Evolutionary conservation across 768 basidiomycete genomes (phyloP), one percentile per base, ranked within the genome.

Genomic region (Suillus luteus): DNA sequence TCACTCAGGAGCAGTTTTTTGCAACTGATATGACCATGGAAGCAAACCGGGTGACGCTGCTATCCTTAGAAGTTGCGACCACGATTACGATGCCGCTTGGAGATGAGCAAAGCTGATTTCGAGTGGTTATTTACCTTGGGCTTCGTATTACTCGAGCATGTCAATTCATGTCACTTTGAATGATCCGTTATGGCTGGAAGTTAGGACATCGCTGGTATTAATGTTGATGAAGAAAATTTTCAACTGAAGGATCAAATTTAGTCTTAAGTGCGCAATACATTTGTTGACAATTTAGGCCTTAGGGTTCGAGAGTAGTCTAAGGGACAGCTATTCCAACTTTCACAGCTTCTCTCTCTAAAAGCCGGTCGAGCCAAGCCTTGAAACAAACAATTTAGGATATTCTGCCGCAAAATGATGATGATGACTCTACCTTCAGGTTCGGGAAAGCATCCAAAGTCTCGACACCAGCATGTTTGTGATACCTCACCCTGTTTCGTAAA

Each of bases 391-490:
- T 55, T 65, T 35, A 33, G 8, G 1, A 22, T n/a, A 43, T 6
- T 12, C 33, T 19, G 8, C 10, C 12, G 11, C 15, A 12, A 33
- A 2, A 62, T 55, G 14, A 58, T 37, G 14, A 58, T 37, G 22
- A n/a, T 19, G 10, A 15, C 12, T 64, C 67, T 49, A 82, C 88
- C 79, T 86, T 85, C 61, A 92, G 72, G 67, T 80, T 76, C 0
- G 92, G 91, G 80, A 81, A 91, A 43, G 84, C 82, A 55, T 88
- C 85, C 58, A 92, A 75, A 33, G 71, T 81, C 48, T 86, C 82
- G 22, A 89, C 76, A 9, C 84, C 87, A 2, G 84, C 75, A 65
- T 70, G 79, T 10, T 67, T 44, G 65, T 85, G 83, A 44, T 77
- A 52, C 24, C 80, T 74, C 55, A 93, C 80, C 91, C 90, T 91